phyloP scores from a whole-genome alignment of 768 basidiomycete species.

The Auriscalpium orientale region DNA sequence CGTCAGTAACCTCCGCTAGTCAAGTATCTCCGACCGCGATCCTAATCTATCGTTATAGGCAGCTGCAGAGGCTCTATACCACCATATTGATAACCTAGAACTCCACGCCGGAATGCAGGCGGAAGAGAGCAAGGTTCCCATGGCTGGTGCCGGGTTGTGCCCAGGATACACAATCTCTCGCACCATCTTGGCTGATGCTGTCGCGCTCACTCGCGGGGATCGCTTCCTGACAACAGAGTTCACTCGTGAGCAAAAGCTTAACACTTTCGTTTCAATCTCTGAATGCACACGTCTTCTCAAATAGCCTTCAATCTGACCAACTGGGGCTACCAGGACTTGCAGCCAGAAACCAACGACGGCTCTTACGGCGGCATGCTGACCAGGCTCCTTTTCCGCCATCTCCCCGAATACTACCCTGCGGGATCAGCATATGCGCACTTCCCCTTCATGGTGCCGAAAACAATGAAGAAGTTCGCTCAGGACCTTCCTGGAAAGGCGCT shows the following conservation, averaged over 20 bases:
- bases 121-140: constrained; percentile 59
- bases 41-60: constrained; percentile 27
- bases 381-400: constrained; percentile 61
- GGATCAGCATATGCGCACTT: constrained; percentile 70
- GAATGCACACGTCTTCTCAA: background rate
- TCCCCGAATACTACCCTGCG: constrained; percentile 62
- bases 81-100: constrained; percentile 71
- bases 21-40: background rate
- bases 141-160: constrained; percentile 68
- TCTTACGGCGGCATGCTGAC: constrained; percentile 72
- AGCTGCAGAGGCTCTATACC: constrained; percentile 59
- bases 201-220: constrained; percentile 70
- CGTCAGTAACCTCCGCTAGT: constrained; percentile 7
- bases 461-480: constrained; percentile 35
- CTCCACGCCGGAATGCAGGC: constrained; percentile 51
- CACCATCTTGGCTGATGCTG: constrained; percentile 77
- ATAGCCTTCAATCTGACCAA: constrained; percentile 66
- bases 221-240: constrained; percentile 71
- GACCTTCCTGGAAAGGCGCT: constrained; percentile 24
- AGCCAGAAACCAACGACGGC: constrained; percentile 54
- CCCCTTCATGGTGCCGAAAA: constrained; percentile 64
- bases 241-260: constrained; percentile 46
- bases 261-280: background rate
- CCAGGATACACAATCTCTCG: constrained; percentile 80
- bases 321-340: constrained; percentile 74